Evolutionary conservation across 2,329 filamentous ascomycete species (phyloP).

Genomic region (Harringtonia lauricola): DNA sequence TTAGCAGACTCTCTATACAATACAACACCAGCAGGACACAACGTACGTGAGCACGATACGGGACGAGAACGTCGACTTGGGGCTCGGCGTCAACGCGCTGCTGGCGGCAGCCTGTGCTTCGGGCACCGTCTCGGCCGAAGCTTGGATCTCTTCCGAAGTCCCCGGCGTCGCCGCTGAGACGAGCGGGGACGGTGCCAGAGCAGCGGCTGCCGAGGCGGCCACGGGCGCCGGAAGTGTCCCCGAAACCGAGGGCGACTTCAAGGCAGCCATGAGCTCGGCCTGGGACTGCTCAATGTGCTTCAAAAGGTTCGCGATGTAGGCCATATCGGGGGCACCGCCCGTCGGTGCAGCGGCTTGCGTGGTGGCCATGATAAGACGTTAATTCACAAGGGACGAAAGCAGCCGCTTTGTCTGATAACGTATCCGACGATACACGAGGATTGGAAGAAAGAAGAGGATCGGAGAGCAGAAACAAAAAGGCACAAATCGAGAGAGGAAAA

Average conservation of each 20-base stretch:
- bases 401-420: no score
- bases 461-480: no score
- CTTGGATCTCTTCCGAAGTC: constrained; percentile 11
- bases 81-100: constrained; percentile 17
- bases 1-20: not conserved
- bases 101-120: constrained; percentile 7
- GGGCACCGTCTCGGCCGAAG: constrained; percentile 12
- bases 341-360: not conserved
- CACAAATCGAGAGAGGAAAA: no score
- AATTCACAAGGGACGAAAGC: not conserved
- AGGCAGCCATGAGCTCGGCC: constrained; percentile 25
- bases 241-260: constrained; percentile 18
- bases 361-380: constrained; percentile 12
- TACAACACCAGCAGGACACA: constrained; percentile 6
- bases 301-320: constrained; percentile 21
- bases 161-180: not conserved
- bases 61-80: constrained; percentile 37
- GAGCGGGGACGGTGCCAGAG: not conserved
- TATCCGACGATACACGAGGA: no score
- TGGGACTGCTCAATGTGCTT: constrained; percentile 29
- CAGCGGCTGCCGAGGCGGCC: not conserved
- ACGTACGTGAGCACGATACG: constrained; percentile 47
- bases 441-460: no score
- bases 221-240: not conserved
- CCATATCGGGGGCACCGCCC: constrained; percentile 15